Base-by-base conservation (phyloP, 169 alveolate species). In the Plasmodium gaboni region DNA sequence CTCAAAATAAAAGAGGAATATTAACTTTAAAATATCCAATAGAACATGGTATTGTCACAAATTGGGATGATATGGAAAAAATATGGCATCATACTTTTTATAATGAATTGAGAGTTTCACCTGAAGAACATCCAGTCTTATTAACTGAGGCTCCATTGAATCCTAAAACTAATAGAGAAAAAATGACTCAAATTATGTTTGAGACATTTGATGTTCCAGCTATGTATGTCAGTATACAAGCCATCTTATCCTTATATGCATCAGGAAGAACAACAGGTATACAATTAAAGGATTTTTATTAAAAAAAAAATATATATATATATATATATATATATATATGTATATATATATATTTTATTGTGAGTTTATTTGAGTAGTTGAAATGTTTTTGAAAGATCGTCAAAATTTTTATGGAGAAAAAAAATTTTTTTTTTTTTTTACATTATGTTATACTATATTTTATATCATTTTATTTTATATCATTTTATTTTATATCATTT, bases 41-140 rank as follows among this genome's bases (percentile, higher is more conserved):
- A 88, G 99, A 98, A 96, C 99, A 98, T 94, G 99, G 99, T 55
- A 98, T 98, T 86, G 99, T 99, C 17, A 97, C 99, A 65, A 97
- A 98, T 94, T 99, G 99, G 99, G 99, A 98, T 73, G 99, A 98
- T 70, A 98, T 99, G 99, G 99, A 98, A 93, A 97, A 97, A 92
- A 97, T 99, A 74, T 98, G 99, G 99, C 98, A 97, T 86, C 99
- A 98, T 94, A 97, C 99, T 63, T 99, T 98, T 97, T 98, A 95
- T 94, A 97, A 98, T 85, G 99, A 98, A 90, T 97, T 99, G 70
- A 97, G 99, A 93, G 98, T 97, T 53, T 92, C 98, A 15, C 98
- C 99, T 50, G 98, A 96, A 91, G 99, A 99, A 71, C 99, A 96
- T 93, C 99, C 99, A 1, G 97, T 98, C 17, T 93, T 99, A 73